Evolutionary conservation across 495 filamentous ascomycete species (phyloP).

Genomic region (Neurospora terricola): DNA sequence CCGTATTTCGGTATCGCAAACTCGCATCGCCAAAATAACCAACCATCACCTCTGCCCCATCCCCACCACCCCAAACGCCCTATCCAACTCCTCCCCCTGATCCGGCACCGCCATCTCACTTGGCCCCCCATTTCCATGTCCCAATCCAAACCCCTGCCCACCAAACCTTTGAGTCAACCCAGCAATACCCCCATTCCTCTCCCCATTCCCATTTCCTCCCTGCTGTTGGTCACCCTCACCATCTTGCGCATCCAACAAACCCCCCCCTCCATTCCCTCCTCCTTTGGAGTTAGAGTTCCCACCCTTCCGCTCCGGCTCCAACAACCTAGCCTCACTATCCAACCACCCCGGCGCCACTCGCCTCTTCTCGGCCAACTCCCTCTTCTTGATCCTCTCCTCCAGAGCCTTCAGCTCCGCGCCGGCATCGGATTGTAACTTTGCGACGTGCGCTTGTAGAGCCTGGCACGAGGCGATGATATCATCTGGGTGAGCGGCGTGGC

Average conservation of each 20-base stretch:
- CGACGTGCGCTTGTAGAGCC: constrained; percentile 64
- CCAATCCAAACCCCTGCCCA: background rate
- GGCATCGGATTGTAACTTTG: constrained; percentile 52
- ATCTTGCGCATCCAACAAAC: background rate
- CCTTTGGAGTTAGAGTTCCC: background rate
- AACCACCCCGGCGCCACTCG: constrained; percentile 89
- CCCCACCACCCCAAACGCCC: constrained; percentile 70
- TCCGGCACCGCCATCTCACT: constrained; percentile 40
- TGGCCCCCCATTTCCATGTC: constrained; percentile 25
- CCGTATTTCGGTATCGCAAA: background rate
- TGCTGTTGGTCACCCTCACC: background rate
- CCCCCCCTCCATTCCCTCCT: constrained; percentile 3
- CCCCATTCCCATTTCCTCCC: constrained; percentile 18
- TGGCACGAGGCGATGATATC: constrained; percentile 73
- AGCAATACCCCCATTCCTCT: background rate
- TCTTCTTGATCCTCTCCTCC: constrained; percentile 57
- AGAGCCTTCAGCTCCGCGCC: constrained; percentile 55
- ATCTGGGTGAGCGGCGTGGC: constrained; percentile 69
- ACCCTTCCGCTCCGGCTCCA: constrained; percentile 57
- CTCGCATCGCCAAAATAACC: background rate
- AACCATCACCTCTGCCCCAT: constrained; percentile 8
- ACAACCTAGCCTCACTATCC: constrained; percentile 74
- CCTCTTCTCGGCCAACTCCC: constrained; percentile 86
- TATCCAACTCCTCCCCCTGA: constrained; percentile 74
- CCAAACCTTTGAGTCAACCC: background rate